Base-by-base conservation (phyloP, 2,329 filamentous ascomycete genomes). In the Mollisia scopiformis region DNA sequence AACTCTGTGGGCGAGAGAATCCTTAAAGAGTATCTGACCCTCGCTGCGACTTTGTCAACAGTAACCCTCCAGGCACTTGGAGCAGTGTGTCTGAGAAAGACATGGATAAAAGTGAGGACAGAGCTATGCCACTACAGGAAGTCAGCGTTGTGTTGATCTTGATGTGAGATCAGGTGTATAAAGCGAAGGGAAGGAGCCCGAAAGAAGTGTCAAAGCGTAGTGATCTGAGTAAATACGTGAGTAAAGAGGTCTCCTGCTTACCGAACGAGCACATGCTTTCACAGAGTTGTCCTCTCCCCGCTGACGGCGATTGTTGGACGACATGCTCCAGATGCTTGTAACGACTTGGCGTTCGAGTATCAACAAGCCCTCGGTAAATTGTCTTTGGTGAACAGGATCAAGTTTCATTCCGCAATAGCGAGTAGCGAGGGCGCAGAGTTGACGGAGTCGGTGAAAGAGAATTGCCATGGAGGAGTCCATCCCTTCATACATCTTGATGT, bases 301-400 rank as follows among this genome's bases (percentile, higher is more conserved):
- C 37, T 54, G 57, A n/a, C 50, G 28, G 11, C 33, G 23, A 23
- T 58, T 47, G 16, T 58, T 58, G 14, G 41, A 21, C 6, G 19
- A 30, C 7, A 58, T 30, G 3, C 53, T 57, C 58, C 58, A 61
- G 14, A 57, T 47, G 1, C 47, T 57, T 33, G 47, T 39, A 14
- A 47, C 57, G 37, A 61, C 37, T 27, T 61, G 58, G 25, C 53
- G 46, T n/a, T 57, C 53, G 25, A 57, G 54, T 8, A 61, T 28
- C 4, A 52, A 30, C 14, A 53, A 53, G 21, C 35, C 33, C 25
- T 53, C 35, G 30, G 21, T 41, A 16, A 37, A 50, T 19, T 55
- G 54, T 19, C 28, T 27, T 46, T 51, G 39, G 1, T 53, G 21
- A 2, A 35, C 13, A 11, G 27, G 23, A 19, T 21, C 21, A 14